Evolutionary conservation across 345 rosid genomes (phyloP), one percentile per base, ranked within the genome.

Genomic region (Ricinus communis): DNA sequence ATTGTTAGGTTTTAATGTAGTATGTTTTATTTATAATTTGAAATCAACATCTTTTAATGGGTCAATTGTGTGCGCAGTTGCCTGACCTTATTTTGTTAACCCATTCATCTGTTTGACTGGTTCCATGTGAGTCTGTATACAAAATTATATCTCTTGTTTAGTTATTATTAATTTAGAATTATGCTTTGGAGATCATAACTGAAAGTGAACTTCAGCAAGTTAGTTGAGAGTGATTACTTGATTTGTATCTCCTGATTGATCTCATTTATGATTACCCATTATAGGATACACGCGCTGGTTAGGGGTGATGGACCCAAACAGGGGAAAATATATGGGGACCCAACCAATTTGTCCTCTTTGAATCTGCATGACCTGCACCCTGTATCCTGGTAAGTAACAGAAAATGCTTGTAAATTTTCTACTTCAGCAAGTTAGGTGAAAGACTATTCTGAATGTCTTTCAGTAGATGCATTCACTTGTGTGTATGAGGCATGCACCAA

Each of bases 201-300:
- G n/a, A 49, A 49, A 49, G 19, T 49, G 53, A 5, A 3, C 13
- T 49, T 19, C n/a, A 49, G 5, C 4, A 46, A 49, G 7, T 64
- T 36, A 24, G 22, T 50, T 41, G 25, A 24, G 21, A 21, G 13
- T 46, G 13, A 49, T 11, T 28, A 14, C 65, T 15, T 65, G 19
- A 31, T 25, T 5, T 15, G 45, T 46, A 13, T 60, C 60, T 57
- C 19, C 49, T 4, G 25, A 27, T 62, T 57, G 41, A 50, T 65
- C 40, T 25, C 49, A 22, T n/a, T 62, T 0, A 19, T 62, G 30
- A 62, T 67, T 59, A 33, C 30, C 66, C 16, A 49, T 79, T 63
- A 28, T 82, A 87, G 90, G 82, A 79, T 87, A 69, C 84, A 80
- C 58, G 85, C 84, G 73, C 79, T 87, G 52, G 80, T 72, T 71